A percentile compares a stretch with the other conserved stretches of the same genome.
Conservation (phyloP, 768 basidiomycete species). For the Termitomyces sp. region DNA sequence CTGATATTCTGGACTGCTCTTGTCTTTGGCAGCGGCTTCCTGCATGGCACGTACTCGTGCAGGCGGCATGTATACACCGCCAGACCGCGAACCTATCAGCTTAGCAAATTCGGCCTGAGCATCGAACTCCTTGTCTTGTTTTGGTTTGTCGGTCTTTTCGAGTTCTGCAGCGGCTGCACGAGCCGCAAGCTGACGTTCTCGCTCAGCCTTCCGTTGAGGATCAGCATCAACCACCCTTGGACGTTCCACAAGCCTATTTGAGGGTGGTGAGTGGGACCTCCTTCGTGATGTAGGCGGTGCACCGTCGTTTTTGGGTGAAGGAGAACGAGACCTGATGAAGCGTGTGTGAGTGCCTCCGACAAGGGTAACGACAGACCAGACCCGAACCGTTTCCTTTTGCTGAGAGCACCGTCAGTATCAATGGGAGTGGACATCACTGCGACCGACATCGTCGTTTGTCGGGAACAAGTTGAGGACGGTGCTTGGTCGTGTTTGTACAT, state of each 20-base stretch:
- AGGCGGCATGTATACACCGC: slow-evolving; percentile 96
- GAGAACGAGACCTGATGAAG: slow-evolving; percentile 42
- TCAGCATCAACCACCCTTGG: slow-evolving; percentile 63
- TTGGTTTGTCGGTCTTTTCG: slow-evolving; percentile 51
- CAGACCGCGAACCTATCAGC: slow-evolving; percentile 73
- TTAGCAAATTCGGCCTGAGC: slow-evolving; percentile 88
- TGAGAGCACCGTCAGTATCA: slow-evolving; percentile 23
- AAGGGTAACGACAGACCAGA: background rate
- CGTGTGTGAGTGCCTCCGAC: slow-evolving; percentile 3
- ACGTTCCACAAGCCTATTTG: slow-evolving; percentile 21
- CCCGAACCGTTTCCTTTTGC: slow-evolving; percentile 47
- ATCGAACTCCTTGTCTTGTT: slow-evolving; percentile 49
- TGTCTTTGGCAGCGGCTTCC: slow-evolving; percentile 75
- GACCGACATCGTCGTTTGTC: slow-evolving; percentile 28
- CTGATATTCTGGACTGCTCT: slow-evolving; percentile 85
- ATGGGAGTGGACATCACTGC: slow-evolving; percentile 26
- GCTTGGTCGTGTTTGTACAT: slow-evolving; percentile 17
- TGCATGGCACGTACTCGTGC: slow-evolving; percentile 89
- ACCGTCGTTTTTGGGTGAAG: slow-evolving; percentile 31
- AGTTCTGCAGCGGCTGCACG: slow-evolving; percentile 66
- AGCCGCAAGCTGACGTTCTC: slow-evolving; percentile 75
- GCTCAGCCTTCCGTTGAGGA: slow-evolving; percentile 67
- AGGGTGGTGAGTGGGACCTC: slow-evolving; percentile 38
- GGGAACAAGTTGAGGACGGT: slow-evolving; percentile 7
- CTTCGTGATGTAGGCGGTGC: slow-evolving; percentile 40